Conservation (phyloP, 306 rosid species). For the Fragaria nilgerrensis region DNA sequence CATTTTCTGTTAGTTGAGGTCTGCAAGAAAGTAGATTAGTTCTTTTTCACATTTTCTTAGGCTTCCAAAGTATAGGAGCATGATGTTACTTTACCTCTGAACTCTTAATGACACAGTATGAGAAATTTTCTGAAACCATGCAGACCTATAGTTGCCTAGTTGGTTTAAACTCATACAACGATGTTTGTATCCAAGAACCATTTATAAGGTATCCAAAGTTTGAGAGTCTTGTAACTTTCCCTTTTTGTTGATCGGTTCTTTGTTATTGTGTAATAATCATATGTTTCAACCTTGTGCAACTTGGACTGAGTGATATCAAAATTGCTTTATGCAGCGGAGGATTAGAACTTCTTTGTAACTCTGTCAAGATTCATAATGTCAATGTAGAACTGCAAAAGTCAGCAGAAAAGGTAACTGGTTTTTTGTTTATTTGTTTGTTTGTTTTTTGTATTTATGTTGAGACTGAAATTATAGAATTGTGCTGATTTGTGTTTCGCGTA, state of each 20-base stretch:
- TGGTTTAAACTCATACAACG: background rate
- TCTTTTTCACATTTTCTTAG: background rate
- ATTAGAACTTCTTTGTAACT: conserved; percentile 84
- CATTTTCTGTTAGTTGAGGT: background rate
- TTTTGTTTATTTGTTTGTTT: background rate
- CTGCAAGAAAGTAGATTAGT: background rate
- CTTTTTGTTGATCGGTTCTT: background rate
- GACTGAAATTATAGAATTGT: background rate
- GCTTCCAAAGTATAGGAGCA: background rate
- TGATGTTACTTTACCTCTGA: background rate
- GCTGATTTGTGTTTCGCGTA: background rate
- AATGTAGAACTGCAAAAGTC: conserved; percentile 54
- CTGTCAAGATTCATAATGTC: conserved; percentile 79
- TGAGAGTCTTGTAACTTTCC: background rate
- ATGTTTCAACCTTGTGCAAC: background rate
- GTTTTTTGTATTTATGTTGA: background rate
- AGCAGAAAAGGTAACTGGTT: conserved; percentile 47
- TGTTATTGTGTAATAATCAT: background rate
- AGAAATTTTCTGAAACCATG: background rate
- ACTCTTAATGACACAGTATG: background rate
- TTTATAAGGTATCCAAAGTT: background rate
- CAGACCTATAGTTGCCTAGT: background rate
- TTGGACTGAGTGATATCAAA: conserved; percentile 14
- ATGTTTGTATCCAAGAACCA: background rate
- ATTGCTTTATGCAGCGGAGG: conserved; percentile 64